Base-by-base conservation (phyloP, 2,329 filamentous ascomycete genomes). In the Stemphylium vesicarium region DNA sequence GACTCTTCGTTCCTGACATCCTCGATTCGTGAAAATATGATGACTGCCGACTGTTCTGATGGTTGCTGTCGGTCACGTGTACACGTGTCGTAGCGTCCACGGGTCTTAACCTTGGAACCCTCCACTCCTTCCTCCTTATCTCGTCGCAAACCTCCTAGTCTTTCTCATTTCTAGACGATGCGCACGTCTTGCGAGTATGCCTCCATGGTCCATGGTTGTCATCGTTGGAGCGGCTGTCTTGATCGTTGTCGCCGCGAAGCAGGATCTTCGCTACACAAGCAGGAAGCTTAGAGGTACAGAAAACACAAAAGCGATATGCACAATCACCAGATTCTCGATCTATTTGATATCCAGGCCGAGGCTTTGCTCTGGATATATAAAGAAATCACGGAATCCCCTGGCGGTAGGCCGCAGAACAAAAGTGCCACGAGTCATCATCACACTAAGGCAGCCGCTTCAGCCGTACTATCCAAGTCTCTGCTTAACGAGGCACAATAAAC, bases 401-500 rank as follows among this genome's bases (percentile, higher is more conserved):
- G 35, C 51, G 44, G 35, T 55, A 39, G 48, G 50, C 47, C 43
- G 47, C 43, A 50, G 47, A 48, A 46, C 40, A 50, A 26, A 40
- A 26, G 9, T 16, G 37, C 40, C 42, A 41, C 53, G 45, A 56
- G 53, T 56, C 59, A 54, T 59, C 43, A 33, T 32, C 15, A 16
- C 41, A 53, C 44, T 57, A 59, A 68, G 65, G 63, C 65, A 66
- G 52, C 63, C 49, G 53, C 54, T 56, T 60, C 61, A 62, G 61
- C 60, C 33, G 43, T 57, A 24, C 60, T 55, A 60, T 52, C 51
- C 29, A 39, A 46, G 56, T 50, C 50, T 18, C 13, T 41, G n/a
- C 31, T 33, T 36, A 44, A 18, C 45, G 43, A 55, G 16, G 42
- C 55, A 45, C 81, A 79, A 55, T 16, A 35, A 48, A 49, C 50